phyloP scores from a whole-genome alignment of 2,329 filamentous ascomycete genomes.

The Venturia carpophila region DNA sequence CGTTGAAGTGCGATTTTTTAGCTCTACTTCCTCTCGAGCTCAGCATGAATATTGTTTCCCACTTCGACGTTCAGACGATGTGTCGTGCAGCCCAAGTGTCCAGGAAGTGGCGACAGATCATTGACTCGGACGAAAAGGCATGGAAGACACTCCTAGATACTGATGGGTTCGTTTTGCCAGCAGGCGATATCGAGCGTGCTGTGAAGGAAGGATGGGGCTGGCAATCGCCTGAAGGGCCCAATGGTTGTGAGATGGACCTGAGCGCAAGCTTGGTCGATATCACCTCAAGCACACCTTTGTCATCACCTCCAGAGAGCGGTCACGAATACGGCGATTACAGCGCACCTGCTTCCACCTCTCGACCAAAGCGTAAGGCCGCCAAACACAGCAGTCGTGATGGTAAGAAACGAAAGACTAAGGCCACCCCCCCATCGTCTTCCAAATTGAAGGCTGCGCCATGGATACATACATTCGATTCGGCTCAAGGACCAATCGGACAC shows the following conservation, averaged over 20 bases:
- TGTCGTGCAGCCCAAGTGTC: constrained; percentile 90
- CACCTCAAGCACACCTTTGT: constrained; percentile 28
- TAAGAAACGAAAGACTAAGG: constrained; percentile 47
- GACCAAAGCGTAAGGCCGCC: constrained; percentile 34
- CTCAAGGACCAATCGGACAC: constrained; percentile 77
- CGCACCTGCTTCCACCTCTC: constrained; percentile 16
- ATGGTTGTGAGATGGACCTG: constrained; percentile 74
- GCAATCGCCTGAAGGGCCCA: constrained; percentile 73
- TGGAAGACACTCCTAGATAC: constrained; percentile 89
- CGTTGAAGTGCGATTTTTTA: constrained; percentile 89
- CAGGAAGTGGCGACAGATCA: constrained; percentile 82
- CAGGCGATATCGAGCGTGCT: constrained; percentile 76
- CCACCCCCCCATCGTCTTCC: constrained; percentile 36
- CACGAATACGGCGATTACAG: constrained; percentile 5
- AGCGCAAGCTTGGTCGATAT: constrained; percentile 41
- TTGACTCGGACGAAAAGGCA: constrained; percentile 87
- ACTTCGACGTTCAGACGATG: constrained; percentile 76
- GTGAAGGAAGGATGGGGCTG: constrained; percentile 94
- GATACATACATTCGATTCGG: constrained; percentile 43
- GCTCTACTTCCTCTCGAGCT: constrained; percentile 77
- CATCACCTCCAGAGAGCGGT: constrained; percentile 21
- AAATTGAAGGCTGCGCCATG: constrained; percentile 37
- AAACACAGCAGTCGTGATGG: neutral
- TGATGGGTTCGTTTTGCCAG: constrained; percentile 71
- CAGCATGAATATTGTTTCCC: constrained; percentile 77